Conservation (phyloP, 1,284 basidiomycete species). For the Schizophyllum amplum region DNA sequence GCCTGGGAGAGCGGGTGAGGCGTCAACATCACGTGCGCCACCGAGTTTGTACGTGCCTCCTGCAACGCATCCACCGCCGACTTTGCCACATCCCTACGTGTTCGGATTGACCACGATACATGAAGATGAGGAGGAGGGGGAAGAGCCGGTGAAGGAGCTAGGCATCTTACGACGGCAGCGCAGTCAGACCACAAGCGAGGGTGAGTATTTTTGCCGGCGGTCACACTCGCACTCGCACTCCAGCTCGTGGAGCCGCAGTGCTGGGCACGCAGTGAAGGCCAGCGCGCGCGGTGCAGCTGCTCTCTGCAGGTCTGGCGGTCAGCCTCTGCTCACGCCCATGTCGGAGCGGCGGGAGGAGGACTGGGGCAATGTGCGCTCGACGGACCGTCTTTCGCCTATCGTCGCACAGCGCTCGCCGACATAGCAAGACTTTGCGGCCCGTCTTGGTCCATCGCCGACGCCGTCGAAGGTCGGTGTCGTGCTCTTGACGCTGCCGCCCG, state of each 20-base stretch:
- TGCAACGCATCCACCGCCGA: neutral
- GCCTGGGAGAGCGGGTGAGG: too few species aligned
- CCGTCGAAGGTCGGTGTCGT: constrained; percentile 53
- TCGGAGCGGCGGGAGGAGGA: neutral
- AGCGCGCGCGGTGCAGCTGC: constrained; percentile 23
- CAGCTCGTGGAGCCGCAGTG: constrained; percentile 26
- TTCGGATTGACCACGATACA: neutral
- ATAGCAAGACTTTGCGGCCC: neutral
- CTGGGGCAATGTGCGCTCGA: neutral
- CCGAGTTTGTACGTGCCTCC: neutral
- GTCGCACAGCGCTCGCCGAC: neutral
- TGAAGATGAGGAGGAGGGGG: neutral
- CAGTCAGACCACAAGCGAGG: neutral
- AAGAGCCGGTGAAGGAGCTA: constrained; percentile 11
- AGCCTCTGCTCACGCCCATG: constrained; percentile 4
- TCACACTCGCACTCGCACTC: constrained; percentile 31
- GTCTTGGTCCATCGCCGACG: constrained; percentile 8
- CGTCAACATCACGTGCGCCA: neutral
- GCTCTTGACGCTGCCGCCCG: constrained; percentile 49
- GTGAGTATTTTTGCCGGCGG: neutral
- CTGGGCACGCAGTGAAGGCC: constrained; percentile 14
- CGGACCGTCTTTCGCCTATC: neutral
- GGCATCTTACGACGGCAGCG: neutral
- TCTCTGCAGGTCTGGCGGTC: constrained; percentile 2
- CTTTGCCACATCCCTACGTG: neutral